Evolutionary conservation across 331 rosid species (phyloP), one percentile per base, ranked within the genome.

Genomic region (Acacia concinna): DNA sequence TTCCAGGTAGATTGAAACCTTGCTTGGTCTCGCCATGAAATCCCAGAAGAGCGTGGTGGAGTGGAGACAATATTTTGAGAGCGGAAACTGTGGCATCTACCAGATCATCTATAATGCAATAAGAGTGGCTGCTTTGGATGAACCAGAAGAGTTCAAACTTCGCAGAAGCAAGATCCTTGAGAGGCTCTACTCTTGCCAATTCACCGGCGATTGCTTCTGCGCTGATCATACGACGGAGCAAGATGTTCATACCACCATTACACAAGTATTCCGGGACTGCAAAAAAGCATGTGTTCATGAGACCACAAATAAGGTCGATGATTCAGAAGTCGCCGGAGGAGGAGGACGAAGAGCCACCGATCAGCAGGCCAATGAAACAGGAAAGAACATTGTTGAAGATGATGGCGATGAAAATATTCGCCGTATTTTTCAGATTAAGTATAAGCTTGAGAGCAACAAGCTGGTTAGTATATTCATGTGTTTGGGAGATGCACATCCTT

Each of bases 401-500:
- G 35, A 40, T 52, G 6, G 9, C 15, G 1, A 46, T 49, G 40
- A 21, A 20, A 78, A 13, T 20, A 34, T 75, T 70, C 14, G 15
- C 0, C 68, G 82, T 54, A 82, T 85, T 65, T n/a, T 62, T 31
- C 78, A 78, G 51, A 82, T 82, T 51, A 85, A 71, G 77, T 40
- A 69, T 79, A 5, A 28, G 12, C 84, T 85, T 38, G 41, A 32
- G 32, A 47, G 65, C 40, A 15, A 82, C 17, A 52, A 64, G 11
- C 46, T 34, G 86, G 88, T 85, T 14, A 74, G 85, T 81, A 0
- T 5, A 18, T 49, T 4, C 66, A 31, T 25, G 60, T 25, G 14
- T 25, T 81, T 46, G 65, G 54, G 49, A 46, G 49, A 46, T 67
- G 32, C 15, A 59, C 76, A 47, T 57, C 17, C 64, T 32, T 73